Evolutionary conservation across 345 rosid genomes (phyloP), one percentile per base, ranked within the genome.

Genomic region (Lumnitzera littorea): DNA sequence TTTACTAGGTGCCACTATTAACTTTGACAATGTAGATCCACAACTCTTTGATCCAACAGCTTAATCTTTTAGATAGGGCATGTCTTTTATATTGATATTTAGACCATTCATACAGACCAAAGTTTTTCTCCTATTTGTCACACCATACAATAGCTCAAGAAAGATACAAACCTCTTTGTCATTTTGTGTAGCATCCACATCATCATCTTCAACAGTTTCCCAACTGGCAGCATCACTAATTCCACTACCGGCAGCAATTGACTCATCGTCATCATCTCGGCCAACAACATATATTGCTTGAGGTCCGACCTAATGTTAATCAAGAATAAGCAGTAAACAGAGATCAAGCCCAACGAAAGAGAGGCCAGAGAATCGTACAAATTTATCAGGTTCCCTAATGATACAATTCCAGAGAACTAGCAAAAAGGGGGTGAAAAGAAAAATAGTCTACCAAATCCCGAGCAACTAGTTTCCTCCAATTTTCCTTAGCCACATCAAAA

Each of bases 211-310:
- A 73, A 84, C 76, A 17, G 99, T 95, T 82, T 95, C 99, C 99
- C 99, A 95, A 76, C 98, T 91, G 76, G 92, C 99, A 68, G 83
- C 87, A 77, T 77, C 92, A 67, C 95, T 88, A 66, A 81, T 74
- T 72, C 78, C 97, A 68, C 99, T 95, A 66, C 92, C 96, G 58
- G 62, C 88, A 70, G 84, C 92, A 73, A 80, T 46, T 54, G 97
- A 86, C 66, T 83, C 91, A 69, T 88, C 95, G 64, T 85, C 90
- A 62, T 94, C 99, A 64, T 94, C 99, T 60, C 98, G 84, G 60
- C 91, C 92, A 67, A 95, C 96, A 57, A 91, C 99, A 69, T 80
- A 91, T 72, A 95, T 80, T 75, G 94, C 96, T 71, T 95, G 89
- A 74, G 99, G 99, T 62, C 99, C 99, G 76, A 95, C 99, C 98